Evolutionary conservation across 495 filamentous ascomycete genomes (phyloP), one percentile per base, ranked within the genome.

Genomic region (Neurospora sp.): DNA sequence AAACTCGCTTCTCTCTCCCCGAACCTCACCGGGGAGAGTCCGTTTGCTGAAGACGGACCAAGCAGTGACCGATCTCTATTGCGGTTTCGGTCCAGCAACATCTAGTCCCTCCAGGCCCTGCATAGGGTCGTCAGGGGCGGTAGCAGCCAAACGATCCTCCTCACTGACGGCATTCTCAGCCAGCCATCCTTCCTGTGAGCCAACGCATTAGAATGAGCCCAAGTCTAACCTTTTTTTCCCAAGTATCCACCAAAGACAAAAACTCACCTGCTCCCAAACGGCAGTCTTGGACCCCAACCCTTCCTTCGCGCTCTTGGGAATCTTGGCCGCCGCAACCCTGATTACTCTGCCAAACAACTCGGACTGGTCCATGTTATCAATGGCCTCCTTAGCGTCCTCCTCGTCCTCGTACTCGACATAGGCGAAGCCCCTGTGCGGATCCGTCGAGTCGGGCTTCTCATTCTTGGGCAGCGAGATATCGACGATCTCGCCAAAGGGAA

Each of bases 341-440:
- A 99, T 91, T 4, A 96, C 92, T 39, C 92, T 87, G 3, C 95
- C 96, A 79, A 93, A 98, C n/a, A 99, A 86, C 84, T 97, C 94
- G 74, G 94, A 91, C 78, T 96, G 94, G 78, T 99, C 93, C 96
- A 98, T 98, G 82, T 99, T 99, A 86, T 98, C 93, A 79, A 99
- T 97, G 43, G 96, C 96, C 82, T 98, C 96, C 74, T 90, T 91
- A 69, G 94, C 94, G 83, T 99, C 96, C 71, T 89, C 89, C 28
- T 89, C 86, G 40, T 92, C 84, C 77, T 97, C 94, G 81, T 93
- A 99, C 78, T 99, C 96, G 43, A 99, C 93, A 78, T 98, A 98
- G 74, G 94, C 96, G 82, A 98, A 99, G 1, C 96, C 96, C 70
- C 94, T 86, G 81, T 99, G 96, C 13, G 88, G 85, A 15, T 96